Percentiles rank a stretch among this genome's conserved stretches.
Evolutionary conservation across 306 rosid species (phyloP).

Genomic region (Datisca glomerata): DNA sequence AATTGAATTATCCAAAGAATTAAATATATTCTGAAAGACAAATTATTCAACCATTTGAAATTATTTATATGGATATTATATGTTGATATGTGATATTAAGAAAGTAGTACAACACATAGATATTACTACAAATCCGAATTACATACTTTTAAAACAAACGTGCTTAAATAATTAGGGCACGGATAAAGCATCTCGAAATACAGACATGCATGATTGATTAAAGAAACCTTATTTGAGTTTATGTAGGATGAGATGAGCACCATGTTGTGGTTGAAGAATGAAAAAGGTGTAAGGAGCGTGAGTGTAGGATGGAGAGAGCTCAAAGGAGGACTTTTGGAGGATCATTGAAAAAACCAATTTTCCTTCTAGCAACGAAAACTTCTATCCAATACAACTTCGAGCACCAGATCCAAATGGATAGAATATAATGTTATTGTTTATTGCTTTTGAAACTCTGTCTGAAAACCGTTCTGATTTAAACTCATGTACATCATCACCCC

Average conservation of each 20-base stretch:
- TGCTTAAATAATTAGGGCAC: too few relatives aligned
- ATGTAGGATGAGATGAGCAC: conserved; percentile 21
- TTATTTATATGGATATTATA: too few relatives aligned
- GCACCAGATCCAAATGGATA: conserved; percentile 30
- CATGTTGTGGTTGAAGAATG: conserved; percentile 22
- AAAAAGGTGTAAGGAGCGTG: conserved; percentile 11
- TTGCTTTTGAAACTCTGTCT: conserved; percentile 37
- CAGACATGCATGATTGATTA: too few relatives aligned
- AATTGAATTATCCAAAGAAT: too few relatives aligned
- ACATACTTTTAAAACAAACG: too few relatives aligned
- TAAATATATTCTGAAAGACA: too few relatives aligned
- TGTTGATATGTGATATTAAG: too few relatives aligned
- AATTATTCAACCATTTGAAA: too few relatives aligned
- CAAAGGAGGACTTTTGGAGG: conserved; percentile 26
- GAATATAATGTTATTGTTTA: conserved; percentile 22
- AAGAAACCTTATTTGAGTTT: too few relatives aligned
- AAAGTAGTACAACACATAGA: too few relatives aligned
- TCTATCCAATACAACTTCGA: conserved; percentile 25
- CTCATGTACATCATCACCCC: conserved; percentile 45
- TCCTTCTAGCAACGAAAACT: conserved; percentile 21
- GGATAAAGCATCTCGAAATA: too few relatives aligned
- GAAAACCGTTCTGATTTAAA: conserved; percentile 56
- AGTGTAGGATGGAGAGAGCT: conserved; percentile 24
- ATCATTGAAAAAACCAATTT: conserved; percentile 29
- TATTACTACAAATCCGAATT: too few relatives aligned